Evolutionary conservation across 2,329 filamentous ascomycete species (phyloP), one percentile per base, ranked within the genome.

Genomic region (Talaromyces verruculosus): DNA sequence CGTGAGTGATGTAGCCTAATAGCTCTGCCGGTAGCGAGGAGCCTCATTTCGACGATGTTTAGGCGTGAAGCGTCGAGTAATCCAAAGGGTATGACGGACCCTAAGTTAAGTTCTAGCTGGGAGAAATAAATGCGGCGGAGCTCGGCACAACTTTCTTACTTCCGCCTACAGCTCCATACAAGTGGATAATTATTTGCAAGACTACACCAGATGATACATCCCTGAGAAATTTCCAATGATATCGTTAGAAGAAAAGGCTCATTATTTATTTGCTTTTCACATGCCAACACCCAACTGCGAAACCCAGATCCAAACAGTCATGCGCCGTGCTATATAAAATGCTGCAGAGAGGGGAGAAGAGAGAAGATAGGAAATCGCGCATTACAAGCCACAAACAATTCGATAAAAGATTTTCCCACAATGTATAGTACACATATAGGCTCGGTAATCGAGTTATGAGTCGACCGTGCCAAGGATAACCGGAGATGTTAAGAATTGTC

Each of bases 21-120:
- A 45, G 74, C 78, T 69, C 78, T 74, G 63, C 78, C 75, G 5
- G 78, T 79, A 64, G 77, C 77, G 64, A 78, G 68, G 57, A 79
- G 68, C 55, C 77, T 76, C 79, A 80, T 81, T 59, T 45, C 68
- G 63, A 39, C 25, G 33, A 25, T 17, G 64, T 17, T 47, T 15
- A 45, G 8, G 47, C 13, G 5, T 17, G 47, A 25, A n/a, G 37
- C 37, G 25, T 45, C 15, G 25, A 47, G 11, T 5, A 13, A 22
- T 17, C 19, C 4, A 37, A 3, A 30, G 5, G 15, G 10, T 39
- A 7, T 22, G 53, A 25, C 10, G 53, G 30, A 25, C 15, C 61
- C 51, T 28, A 49, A 58, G 47, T 47, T 28, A 49, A 58, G 47
- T 47, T 57, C 15, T 30, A 30, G 25, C 49, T 33, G 37, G n/a